Evolutionary conservation across 345 rosid species (phyloP).

Genomic region (rapeseed (Brassica napus)): Da-Ae NC_063447.1:7166001-7166500

Average conservation of each 20-base stretch:
- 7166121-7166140: conserved; percentile 67
- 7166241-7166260: conserved; percentile 50
- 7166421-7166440: conserved; percentile 65
- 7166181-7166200: conserved; percentile 61
- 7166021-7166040: conserved; percentile 86
- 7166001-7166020: conserved; percentile 76
- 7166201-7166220: conserved; percentile 16
- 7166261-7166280: conserved; percentile 15
- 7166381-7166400: conserved; percentile 63
- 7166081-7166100: conserved; percentile 94
- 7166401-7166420: conserved; percentile 77
- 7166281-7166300: conserved; percentile 26
- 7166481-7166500: conserved; percentile 80
- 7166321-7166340: conserved; percentile 82
- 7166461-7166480: conserved; percentile 79
- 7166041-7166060: conserved; percentile 81
- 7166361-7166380: conserved; percentile 45
- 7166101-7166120: conserved; percentile 76
- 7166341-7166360: conserved; percentile 38
- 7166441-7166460: conserved; percentile 71
- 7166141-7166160: conserved; percentile 80
- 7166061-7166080: conserved; percentile 88
- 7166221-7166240: conserved; percentile 41
- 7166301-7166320: conserved; percentile 45
- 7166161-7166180: conserved; percentile 87